These are phyloP conservation scores for Phytophthora pseudosyringae DNA, from an alignment of 352 stramenopile genomes.

Conservation along the genomic window DNA sequence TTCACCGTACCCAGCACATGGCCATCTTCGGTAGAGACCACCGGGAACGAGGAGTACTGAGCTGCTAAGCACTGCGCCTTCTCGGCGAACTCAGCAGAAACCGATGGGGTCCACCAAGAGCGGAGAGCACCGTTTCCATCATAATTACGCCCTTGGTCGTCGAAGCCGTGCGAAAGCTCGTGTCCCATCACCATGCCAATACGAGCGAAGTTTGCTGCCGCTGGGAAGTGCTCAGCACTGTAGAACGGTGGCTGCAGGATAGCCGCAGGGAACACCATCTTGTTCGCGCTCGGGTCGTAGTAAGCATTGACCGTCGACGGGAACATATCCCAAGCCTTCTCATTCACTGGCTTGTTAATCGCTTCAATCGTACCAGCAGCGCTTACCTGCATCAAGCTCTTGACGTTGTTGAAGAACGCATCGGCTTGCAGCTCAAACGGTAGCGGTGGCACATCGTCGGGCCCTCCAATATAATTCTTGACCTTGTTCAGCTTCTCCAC, in stretches of 20 bases:
- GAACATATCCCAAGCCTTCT: constrained; percentile 87
- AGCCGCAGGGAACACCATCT: constrained; percentile 94
- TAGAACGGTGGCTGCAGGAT: constrained; percentile 91
- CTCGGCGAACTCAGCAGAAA: constrained; percentile 53
- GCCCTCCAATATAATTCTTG: constrained; percentile 76
- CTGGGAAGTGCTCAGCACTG: constrained; percentile 77
- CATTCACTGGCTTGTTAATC: constrained; percentile 58
- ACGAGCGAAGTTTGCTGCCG: constrained; percentile 91
- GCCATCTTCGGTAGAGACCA: constrained; percentile 44
- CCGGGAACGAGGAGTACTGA: constrained; percentile 69
- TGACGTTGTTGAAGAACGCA: constrained; percentile 64
- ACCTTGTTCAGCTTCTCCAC: constrained; percentile 92
- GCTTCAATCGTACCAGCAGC: constrained; percentile 36
- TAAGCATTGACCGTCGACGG: constrained; percentile 93
- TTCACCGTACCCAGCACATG: constrained; percentile 74
- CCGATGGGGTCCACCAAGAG: constrained; percentile 90
- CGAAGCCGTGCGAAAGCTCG: constrained; percentile 95
- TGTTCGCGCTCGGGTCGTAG: constrained; percentile 71
- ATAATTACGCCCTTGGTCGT: constrained; percentile 93
- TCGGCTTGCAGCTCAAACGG: constrained; percentile 59
- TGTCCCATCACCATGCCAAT: constrained; percentile 95
- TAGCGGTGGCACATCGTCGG: constrained; percentile 49
- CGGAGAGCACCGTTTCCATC: constrained; percentile 85
- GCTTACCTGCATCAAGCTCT: constrained; percentile 44
- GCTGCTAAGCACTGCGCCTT: constrained; percentile 61